Evolutionary conservation across 208 protist species (phyloP).

Genomic region (Vickermania spadyakhi): DNA sequence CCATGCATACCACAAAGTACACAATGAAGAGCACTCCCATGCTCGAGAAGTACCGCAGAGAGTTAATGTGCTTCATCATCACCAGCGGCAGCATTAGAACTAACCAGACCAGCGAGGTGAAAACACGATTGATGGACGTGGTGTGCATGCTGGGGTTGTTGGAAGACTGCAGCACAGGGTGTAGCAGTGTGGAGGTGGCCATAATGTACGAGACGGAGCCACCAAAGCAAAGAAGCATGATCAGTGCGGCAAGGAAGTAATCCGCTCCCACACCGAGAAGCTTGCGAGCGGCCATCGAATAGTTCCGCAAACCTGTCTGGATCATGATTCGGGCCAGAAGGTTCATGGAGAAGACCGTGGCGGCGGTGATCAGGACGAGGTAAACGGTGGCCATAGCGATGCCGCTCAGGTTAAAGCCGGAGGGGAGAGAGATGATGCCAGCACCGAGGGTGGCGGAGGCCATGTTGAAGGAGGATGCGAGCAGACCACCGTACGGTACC

Average conservation of each 20-base stretch:
- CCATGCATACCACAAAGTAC: conserved; percentile 38
- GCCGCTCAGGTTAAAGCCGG: conserved; percentile 34
- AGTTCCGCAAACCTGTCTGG: conserved; percentile 16
- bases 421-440: conserved; percentile 61
- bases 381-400: conserved; percentile 24
- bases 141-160: conserved; percentile 10
- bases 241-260: conserved; percentile 32
- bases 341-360: conserved; percentile 31
- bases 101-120: conserved; percentile 23
- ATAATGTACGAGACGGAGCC: conserved; percentile 36
- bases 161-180: conserved; percentile 11
- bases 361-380: conserved; percentile 23
- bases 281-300: conserved; percentile 17
- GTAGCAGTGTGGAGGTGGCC: conserved; percentile 31
- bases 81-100: conserved; percentile 53
- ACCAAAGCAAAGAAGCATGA: conserved; percentile 54
- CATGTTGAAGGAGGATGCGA: conserved; percentile 38
- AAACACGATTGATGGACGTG: neutral
- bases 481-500: conserved; percentile 33
- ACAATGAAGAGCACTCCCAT: conserved; percentile 38
- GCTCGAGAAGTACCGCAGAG: conserved; percentile 47
- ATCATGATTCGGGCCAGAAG: conserved; percentile 14
- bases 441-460: conserved; percentile 45
- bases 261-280: conserved; percentile 45
- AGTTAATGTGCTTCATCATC: conserved; percentile 62